Percentiles rank a stretch among this genome's conserved stretches.
These are phyloP conservation scores for Suillus brevipes DNA, from an alignment of 768 basidiomycete genomes.

Conservation along the genomic window DNA sequence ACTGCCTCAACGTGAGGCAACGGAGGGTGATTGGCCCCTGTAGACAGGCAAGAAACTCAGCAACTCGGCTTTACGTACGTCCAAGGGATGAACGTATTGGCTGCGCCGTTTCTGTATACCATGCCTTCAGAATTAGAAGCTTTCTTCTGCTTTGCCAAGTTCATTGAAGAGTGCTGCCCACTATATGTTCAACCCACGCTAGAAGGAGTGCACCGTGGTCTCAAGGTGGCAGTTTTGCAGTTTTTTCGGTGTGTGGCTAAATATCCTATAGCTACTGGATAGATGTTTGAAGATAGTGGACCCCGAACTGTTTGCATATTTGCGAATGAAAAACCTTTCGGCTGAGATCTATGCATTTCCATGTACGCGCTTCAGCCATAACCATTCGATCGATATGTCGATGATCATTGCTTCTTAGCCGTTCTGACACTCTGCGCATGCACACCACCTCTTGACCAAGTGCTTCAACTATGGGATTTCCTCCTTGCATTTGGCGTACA, in stretches of 20 bases:
- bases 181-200: conserved; percentile 96
- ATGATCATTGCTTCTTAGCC: conserved; percentile 46
- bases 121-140: conserved; percentile 99
- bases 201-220: conserved; percentile 91
- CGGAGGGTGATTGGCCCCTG: not conserved
- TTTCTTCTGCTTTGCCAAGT: conserved; percentile 94
- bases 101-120: conserved; percentile 95
- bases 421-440: conserved; percentile 95
- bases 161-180: conserved; percentile 93
- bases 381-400: conserved; percentile 1
- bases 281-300: conserved; percentile 91
- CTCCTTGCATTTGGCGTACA: conserved; percentile 95
- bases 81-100: conserved; percentile 98
- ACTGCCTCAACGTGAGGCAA: not conserved
- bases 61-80: conserved; percentile 92
- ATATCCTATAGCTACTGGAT: conserved; percentile 72
- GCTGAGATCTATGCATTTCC: conserved; percentile 99
- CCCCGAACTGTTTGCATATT: conserved; percentile 74
- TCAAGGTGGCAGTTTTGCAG: conserved; percentile 63
- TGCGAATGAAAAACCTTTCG: conserved; percentile 87
- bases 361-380: conserved; percentile 52
- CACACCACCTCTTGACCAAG: conserved; percentile 94
- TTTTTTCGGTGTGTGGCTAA: not conserved
- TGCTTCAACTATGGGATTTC: conserved; percentile 96
- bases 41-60: conserved; percentile 77